A percentile compares a stretch with the other conserved stretches of the same genome.
These are phyloP conservation scores for Kurtzmaniella quercitrusa DNA, from an alignment of 1,139 yeast species.

Conservation along the genomic window DNA sequence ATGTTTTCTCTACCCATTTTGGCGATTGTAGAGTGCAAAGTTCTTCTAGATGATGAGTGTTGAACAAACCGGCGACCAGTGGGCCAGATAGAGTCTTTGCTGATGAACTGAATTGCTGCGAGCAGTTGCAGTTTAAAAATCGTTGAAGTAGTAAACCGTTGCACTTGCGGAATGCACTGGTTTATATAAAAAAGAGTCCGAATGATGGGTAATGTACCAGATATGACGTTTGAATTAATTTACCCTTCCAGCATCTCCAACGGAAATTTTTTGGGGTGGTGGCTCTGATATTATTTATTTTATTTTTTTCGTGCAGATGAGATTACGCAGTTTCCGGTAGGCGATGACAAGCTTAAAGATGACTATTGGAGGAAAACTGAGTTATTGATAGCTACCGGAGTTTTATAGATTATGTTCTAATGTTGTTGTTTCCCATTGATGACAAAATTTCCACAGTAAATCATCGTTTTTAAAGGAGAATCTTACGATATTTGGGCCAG, in stretches of 20 bases:
- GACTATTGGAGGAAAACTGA: not conserved
- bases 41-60: constrained; percentile 1
- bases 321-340: not conserved
- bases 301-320: not conserved
- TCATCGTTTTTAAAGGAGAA: no score
- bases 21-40: constrained; percentile 8
- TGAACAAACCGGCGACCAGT: constrained; percentile 1
- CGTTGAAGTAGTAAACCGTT: not conserved
- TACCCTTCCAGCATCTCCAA: not conserved
- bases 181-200: not conserved
- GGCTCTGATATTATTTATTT: not conserved
- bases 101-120: constrained; percentile 3
- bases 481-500: no score
- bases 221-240: not conserved
- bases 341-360: not conserved
- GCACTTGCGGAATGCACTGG: not conserved
- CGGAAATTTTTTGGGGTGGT: not conserved
- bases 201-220: not conserved
- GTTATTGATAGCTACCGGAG: not conserved
- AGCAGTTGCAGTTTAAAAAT: constrained; percentile 2
- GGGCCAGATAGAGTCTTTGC: constrained; percentile 3
- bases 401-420: no score
- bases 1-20: constrained; percentile 46
- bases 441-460: no score
- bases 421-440: no score